Evolutionary conservation across 192 early-diverging fungal species (phyloP).

Genomic region (Rhizophagus clarus): DNA sequence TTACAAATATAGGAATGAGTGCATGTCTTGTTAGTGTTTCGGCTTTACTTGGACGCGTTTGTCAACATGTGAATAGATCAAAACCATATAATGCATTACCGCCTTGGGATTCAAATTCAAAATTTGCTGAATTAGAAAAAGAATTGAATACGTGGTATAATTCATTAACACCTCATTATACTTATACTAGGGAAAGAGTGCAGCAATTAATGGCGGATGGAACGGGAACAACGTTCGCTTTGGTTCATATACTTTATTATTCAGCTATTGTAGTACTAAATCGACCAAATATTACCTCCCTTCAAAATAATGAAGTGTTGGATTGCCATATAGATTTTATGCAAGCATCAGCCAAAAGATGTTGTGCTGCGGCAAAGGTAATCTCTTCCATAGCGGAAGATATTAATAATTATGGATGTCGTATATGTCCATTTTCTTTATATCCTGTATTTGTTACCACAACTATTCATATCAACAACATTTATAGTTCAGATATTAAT

Average conservation of each 20-base stretch:
- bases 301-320: slow-evolving; percentile 30
- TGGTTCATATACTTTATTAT: slow-evolving; percentile 51
- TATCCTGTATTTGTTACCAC: slow-evolving; percentile 55
- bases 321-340: slow-evolving; percentile 40
- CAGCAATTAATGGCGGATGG: slow-evolving; percentile 32
- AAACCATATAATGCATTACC: slow-evolving; percentile 36
- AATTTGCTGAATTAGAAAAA: slow-evolving; percentile 46
- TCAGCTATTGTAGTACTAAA: slow-evolving; percentile 51
- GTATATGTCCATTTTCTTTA: slow-evolving; percentile 48
- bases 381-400: slow-evolving; percentile 45
- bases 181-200: slow-evolving; percentile 46
- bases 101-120: slow-evolving; percentile 48
- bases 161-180: slow-evolving; percentile 35
- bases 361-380: slow-evolving; percentile 44
- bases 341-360: slow-evolving; percentile 40
- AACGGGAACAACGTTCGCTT: slow-evolving; percentile 39
- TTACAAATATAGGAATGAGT: slow-evolving; percentile 31
- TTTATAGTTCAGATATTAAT: slow-evolving; percentile 40
- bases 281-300: slow-evolving; percentile 44
- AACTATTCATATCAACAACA: slow-evolving; percentile 54
- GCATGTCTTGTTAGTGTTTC: slow-evolving; percentile 46
- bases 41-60: slow-evolving; percentile 48
- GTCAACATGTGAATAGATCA: slow-evolving; percentile 48
- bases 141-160: slow-evolving; percentile 43
- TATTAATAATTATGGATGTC: slow-evolving; percentile 32